Base-by-base conservation (phyloP, 768 basidiomycete genomes). In the Gloeophyllum trabeum region DNA sequence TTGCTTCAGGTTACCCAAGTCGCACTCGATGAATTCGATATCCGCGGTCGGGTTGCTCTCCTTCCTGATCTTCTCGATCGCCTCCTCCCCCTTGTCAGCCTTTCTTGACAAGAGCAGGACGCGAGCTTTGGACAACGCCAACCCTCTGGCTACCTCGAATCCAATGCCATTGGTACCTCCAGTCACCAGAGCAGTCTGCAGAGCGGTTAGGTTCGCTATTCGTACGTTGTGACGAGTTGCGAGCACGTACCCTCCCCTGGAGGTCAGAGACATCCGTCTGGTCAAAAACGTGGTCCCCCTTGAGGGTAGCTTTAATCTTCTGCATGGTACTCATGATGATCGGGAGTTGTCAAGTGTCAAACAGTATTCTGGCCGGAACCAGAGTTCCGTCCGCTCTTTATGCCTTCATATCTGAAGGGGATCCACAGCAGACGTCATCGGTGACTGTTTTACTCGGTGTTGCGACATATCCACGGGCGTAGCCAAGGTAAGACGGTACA, bases 91-190 rank as follows among this genome's bases (percentile, higher is more conserved):
- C 34, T 53, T 35, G 21, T 60, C 57, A 12, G 43, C 26, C 25
- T 48, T 49, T 20, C 53, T 48, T 1, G 54, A 50, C 6, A 60
- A 42, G 22, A 60, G 19, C 16, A 59, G 46, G 18, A 58, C 54
- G 18, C 57, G 55, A 2, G 59, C 59, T 2, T 48, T 46, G 3
- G 56, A 53, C 12, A 51, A 44, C 1, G 59, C 56, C 26, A 62
- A 50, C 13, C 53, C 47, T 6, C 50, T 47, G 24, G 56, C 56
- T 24, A 60, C 57, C 38, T 62, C 58, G 24, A 50, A 56, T 13
- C 59, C 57, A 12, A 61, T 58, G 23, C 57, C 59, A 4, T 39
- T 45, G 1, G 54, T 57, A 3, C 51, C 59, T 1, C 59, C 61
- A 12, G 61, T 61, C 4, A 61, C 54, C 19, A 62, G 45, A 0